These are phyloP conservation scores for Phytophthora idaei DNA, from an alignment of 352 stramenopile species.

Conservation along the genomic window DNA sequence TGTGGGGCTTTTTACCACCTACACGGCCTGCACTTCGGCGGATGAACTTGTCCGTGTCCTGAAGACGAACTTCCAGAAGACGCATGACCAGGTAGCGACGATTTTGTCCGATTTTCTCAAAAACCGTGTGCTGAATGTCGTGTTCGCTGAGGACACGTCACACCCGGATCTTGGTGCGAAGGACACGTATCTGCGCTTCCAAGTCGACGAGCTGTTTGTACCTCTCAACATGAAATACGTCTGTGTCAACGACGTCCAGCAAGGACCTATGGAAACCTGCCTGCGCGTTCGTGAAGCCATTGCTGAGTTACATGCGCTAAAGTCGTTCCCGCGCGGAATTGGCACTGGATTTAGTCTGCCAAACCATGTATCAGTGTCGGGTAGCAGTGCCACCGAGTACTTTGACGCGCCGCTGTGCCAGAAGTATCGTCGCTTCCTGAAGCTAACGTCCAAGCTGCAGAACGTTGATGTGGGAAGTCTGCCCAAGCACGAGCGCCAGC, in stretches of 20 bases:
- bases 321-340: slow-evolving; percentile 74
- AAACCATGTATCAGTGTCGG: slow-evolving; percentile 31
- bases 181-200: slow-evolving; percentile 79
- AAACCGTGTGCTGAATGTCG: slow-evolving; percentile 53
- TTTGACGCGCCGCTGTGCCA: slow-evolving; percentile 59
- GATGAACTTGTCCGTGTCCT: slow-evolving; percentile 56
- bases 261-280: slow-evolving; percentile 74
- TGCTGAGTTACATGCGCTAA: slow-evolving; percentile 67
- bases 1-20: slow-evolving; percentile 76
- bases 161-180: slow-evolving; percentile 52
- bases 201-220: slow-evolving; percentile 84
- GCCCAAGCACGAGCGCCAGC: slow-evolving; percentile 83
- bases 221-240: slow-evolving; percentile 86
- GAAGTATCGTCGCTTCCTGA: slow-evolving; percentile 81
- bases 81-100: slow-evolving; percentile 42
- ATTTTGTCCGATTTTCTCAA: slow-evolving; percentile 55
- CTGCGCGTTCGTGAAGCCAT: slow-evolving; percentile 67
- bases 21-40: slow-evolving; percentile 61
- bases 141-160: slow-evolving; percentile 55
- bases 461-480: slow-evolving; percentile 72
- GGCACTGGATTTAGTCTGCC: slow-evolving; percentile 65
- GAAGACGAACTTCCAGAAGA: slow-evolving; percentile 68
- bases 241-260: slow-evolving; percentile 46
- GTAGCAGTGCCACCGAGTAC: slow-evolving; percentile 33
- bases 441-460: slow-evolving; percentile 67